Evolutionary conservation across 2,329 filamentous ascomycete species (phyloP).

Genomic region (Aspergillus tanneri): DNA sequence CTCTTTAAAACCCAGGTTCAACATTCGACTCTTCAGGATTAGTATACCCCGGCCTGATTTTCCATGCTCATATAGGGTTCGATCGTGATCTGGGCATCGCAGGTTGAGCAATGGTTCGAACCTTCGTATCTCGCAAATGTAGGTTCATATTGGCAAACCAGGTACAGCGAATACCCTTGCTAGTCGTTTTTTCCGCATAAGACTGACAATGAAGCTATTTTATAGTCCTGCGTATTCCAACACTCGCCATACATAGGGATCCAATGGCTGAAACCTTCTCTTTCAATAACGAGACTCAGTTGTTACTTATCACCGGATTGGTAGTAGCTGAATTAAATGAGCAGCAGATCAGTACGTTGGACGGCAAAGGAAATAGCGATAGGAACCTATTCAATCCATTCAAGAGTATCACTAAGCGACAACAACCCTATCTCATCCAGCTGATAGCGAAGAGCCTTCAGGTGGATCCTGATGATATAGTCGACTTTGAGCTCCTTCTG

Average conservation of each 20-base stretch:
- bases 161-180: constrained; percentile 45
- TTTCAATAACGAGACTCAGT: constrained; percentile 95
- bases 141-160: constrained; percentile 87
- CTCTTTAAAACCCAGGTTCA: too few relatives aligned
- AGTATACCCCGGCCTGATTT: too few relatives aligned
- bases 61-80: too few relatives aligned
- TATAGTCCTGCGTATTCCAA: constrained; percentile 79
- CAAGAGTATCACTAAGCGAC: constrained; percentile 73
- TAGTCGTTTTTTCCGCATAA: background rate
- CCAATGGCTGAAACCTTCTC: constrained; percentile 80
- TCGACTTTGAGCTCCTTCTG: constrained; percentile 95
- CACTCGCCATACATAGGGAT: constrained; percentile 89
- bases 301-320: constrained; percentile 89
- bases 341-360: constrained; percentile 57
- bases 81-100: constrained; percentile 91
- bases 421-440: constrained; percentile 84
- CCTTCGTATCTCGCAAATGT: constrained; percentile 71
- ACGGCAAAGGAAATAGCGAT: constrained; percentile 37
- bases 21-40: too few relatives aligned
- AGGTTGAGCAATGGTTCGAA: constrained; percentile 78
- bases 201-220: constrained; percentile 3
- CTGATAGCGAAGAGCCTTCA: constrained; percentile 78
- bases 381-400: constrained; percentile 69
- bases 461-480: constrained; percentile 67
- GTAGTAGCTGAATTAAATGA: constrained; percentile 86